phyloP scores from a whole-genome alignment of 352 stramenopile genomes.

The Phytophthora pseudosyringae region DNA sequence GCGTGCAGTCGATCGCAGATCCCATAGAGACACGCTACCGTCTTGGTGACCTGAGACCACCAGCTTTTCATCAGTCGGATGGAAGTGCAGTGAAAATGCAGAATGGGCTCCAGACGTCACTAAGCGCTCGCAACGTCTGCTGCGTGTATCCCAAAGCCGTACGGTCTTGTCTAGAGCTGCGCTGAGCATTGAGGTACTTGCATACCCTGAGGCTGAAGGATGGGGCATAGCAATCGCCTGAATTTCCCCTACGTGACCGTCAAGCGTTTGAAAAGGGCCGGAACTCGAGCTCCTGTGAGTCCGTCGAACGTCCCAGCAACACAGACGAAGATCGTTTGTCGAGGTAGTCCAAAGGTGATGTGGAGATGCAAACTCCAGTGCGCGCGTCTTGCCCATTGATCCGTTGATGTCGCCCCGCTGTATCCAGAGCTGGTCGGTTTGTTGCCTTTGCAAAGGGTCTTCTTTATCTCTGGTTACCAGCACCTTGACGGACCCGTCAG shows the following conservation, averaged over 20 bases:
- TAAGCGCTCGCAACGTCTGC: conserved; percentile 55
- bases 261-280: conserved; percentile 41
- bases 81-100: conserved; percentile 55
- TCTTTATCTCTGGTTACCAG: conserved; percentile 26
- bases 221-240: conserved; percentile 51
- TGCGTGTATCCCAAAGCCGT: conserved; percentile 74
- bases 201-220: neutral
- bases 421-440: conserved; percentile 41
- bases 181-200: conserved; percentile 38
- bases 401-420: conserved; percentile 36
- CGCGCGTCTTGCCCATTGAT: conserved; percentile 50
- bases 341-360: conserved; percentile 47
- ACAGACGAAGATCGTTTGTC: conserved; percentile 52
- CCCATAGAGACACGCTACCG: conserved; percentile 66
- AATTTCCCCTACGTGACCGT: conserved; percentile 75
- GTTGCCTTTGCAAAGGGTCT: conserved; percentile 16
- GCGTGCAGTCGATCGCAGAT: conserved; percentile 47
- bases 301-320: conserved; percentile 58
- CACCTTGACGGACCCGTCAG: conserved; percentile 68
- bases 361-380: conserved; percentile 49
- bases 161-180: conserved; percentile 66
- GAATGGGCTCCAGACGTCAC: conserved; percentile 41
- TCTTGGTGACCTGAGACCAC: conserved; percentile 68
- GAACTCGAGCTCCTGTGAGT: conserved; percentile 20
- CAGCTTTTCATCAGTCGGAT: conserved; percentile 39